These are phyloP conservation scores for Candida glucosophila DNA, from an alignment of 1,139 yeast species.

Conservation along the genomic window DNA sequence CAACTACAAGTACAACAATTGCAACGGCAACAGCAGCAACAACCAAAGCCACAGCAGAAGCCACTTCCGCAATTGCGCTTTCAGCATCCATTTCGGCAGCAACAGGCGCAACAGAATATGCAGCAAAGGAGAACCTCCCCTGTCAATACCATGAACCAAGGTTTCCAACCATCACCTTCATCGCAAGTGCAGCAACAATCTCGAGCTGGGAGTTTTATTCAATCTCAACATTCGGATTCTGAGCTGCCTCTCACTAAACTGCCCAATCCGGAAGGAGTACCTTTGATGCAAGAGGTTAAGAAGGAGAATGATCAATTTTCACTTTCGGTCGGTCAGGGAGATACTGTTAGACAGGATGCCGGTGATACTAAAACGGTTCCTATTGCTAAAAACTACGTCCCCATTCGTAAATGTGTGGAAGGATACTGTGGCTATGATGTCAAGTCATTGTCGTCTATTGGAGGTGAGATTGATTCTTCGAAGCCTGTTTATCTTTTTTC, in stretches of 20 bases:
- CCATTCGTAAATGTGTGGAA: slow-evolving; percentile 49
- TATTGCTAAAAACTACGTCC: slow-evolving; percentile 59
- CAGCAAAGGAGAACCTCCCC: too few species aligned
- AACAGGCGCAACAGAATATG: slow-evolving; percentile 5
- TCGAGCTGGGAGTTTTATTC: background rate
- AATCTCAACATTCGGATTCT: slow-evolving; percentile 1
- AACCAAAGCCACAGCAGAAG: slow-evolving; percentile 1
- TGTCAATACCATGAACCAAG: too few species aligned
- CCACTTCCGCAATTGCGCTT: slow-evolving; percentile 6
- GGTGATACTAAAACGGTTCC: too few species aligned
- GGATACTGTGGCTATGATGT: slow-evolving; percentile 66
- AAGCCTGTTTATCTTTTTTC: slow-evolving; percentile 83
- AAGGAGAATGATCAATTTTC: too few species aligned
- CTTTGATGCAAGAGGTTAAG: too few species aligned
- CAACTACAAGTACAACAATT: slow-evolving; percentile 1
- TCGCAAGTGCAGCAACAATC: slow-evolving; percentile 4
- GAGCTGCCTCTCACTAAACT: too few species aligned
- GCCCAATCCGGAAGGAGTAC: too few species aligned
- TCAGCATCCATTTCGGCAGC: slow-evolving; percentile 8
- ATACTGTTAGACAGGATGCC: too few species aligned
- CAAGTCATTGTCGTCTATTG: slow-evolving; percentile 56
- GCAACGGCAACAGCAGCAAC: slow-evolving; percentile 4
- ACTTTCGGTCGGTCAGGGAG: too few species aligned
- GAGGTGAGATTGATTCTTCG: slow-evolving; percentile 71
- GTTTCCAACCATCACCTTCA: too few species aligned